These are phyloP conservation scores for Raphanus raphanistrum DNA, from an alignment of 345 rosid species.

Conservation along the genomic window DNA sequence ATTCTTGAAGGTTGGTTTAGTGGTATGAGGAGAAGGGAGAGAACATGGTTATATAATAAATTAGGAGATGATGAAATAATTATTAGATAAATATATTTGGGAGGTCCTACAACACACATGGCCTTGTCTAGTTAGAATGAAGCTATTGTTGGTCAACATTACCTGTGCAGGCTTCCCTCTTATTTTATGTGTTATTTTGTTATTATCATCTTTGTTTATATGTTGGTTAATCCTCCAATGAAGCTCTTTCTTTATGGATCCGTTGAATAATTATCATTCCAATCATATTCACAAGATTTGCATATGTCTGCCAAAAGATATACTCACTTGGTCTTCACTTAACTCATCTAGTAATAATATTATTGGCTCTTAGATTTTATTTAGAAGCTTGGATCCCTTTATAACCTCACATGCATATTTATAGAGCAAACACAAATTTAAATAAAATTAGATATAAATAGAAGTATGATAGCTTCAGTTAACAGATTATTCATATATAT, in stretches of 20 bases:
- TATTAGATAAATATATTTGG: slow-evolving; percentile 35
- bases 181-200: slow-evolving; percentile 6
- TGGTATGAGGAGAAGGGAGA: slow-evolving; percentile 27
- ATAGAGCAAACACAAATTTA: neutral
- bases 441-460: neutral
- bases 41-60: neutral
- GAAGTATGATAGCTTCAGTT: slow-evolving; percentile 25
- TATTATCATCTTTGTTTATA: slow-evolving; percentile 28
- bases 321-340: slow-evolving; percentile 38
- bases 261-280: slow-evolving; percentile 37
- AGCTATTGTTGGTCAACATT: slow-evolving; percentile 59
- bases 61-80: slow-evolving; percentile 23
- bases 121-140: slow-evolving; percentile 76
- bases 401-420: slow-evolving; percentile 23
- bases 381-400: slow-evolving; percentile 27
- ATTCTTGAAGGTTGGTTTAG: slow-evolving; percentile 36
- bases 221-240: slow-evolving; percentile 41
- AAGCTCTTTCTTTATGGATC: slow-evolving; percentile 41
- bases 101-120: slow-evolving; percentile 89
- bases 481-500: neutral
- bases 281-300: slow-evolving; percentile 43
- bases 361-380: slow-evolving; percentile 37
- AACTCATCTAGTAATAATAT: slow-evolving; percentile 24
- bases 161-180: slow-evolving; percentile 41
- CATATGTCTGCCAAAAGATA: slow-evolving; percentile 43